Conservation (phyloP, 345 rosid species). For the Euclidium syriacum region DNA sequence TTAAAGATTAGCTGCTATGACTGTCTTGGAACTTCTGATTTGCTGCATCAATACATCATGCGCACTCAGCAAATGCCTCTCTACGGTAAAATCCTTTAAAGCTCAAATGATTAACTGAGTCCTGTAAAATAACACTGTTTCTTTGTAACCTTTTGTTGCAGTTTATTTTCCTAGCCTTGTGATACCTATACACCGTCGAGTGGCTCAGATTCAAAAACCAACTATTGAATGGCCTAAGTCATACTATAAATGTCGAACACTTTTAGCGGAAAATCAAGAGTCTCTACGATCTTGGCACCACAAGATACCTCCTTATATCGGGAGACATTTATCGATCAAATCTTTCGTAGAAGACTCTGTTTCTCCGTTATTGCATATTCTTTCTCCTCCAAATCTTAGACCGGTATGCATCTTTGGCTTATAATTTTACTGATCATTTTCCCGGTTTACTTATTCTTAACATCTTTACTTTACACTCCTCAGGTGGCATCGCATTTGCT, state of each 20-base stretch:
- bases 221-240: slow-evolving; percentile 94
- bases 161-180: slow-evolving; percentile 72
- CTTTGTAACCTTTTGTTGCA: slow-evolving; percentile 30
- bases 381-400: slow-evolving; percentile 77
- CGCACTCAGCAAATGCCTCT: slow-evolving; percentile 73
- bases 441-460: neutral
- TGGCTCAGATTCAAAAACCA: slow-evolving; percentile 81
- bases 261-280: slow-evolving; percentile 59
- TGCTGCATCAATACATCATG: slow-evolving; percentile 57
- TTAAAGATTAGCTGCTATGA: slow-evolving; percentile 72
- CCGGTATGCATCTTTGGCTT: slow-evolving; percentile 46
- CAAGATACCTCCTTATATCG: slow-evolving; percentile 66
- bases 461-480: slow-evolving; percentile 1
- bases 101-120: neutral
- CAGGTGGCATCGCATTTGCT: slow-evolving; percentile 87
- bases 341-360: slow-evolving; percentile 69
- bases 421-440: neutral
- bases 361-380: slow-evolving; percentile 69
- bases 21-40: slow-evolving; percentile 68
- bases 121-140: slow-evolving; percentile 7
- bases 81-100: slow-evolving; percentile 42
- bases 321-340: slow-evolving; percentile 73
- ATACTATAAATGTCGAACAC: slow-evolving; percentile 63
- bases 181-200: slow-evolving; percentile 52
- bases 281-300: slow-evolving; percentile 66